Conservation (phyloP, 2,329 filamentous ascomycete species). For the Penicillium crustosum region DNA sequence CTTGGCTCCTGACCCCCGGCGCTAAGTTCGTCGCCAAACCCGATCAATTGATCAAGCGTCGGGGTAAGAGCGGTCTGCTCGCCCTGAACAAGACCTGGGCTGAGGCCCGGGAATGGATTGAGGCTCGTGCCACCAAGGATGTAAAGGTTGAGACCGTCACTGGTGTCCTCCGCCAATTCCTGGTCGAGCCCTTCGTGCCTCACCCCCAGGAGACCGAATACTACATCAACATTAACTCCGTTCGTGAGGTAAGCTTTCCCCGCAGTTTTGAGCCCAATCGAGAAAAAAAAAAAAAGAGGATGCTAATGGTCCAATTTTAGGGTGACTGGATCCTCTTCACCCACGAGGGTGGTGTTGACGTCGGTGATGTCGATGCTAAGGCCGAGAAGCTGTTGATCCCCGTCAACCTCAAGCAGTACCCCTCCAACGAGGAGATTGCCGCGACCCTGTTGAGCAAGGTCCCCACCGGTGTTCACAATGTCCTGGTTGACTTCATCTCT, state of each 20-base stretch:
- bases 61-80: constrained; percentile 96
- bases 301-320: constrained; percentile 52
- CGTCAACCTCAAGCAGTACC: constrained; percentile 90
- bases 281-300: neutral
- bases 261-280: neutral
- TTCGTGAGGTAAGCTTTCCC: constrained; percentile 82
- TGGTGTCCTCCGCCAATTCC: constrained; percentile 87
- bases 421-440: constrained; percentile 93
- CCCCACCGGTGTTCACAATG: constrained; percentile 92
- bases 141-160: constrained; percentile 90
- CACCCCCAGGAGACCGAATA: constrained; percentile 95
- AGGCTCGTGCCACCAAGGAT: constrained; percentile 83
- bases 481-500: constrained; percentile 98
- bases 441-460: constrained; percentile 84
- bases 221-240: constrained; percentile 99
- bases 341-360: constrained; percentile 98
- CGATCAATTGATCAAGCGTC: constrained; percentile 99
- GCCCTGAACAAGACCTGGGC: constrained; percentile 96
- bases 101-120: constrained; percentile 92
- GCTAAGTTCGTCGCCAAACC: constrained; percentile 98
- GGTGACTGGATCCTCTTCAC: constrained; percentile 99
- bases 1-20: constrained; percentile 81
- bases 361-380: constrained; percentile 98
- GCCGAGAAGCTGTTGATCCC: constrained; percentile 98
- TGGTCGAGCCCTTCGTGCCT: constrained; percentile 97